These are phyloP conservation scores for Yamadazyma atmosphaerica DNA, from an alignment of 1,139 yeast species.

Conservation along the genomic window DNA sequence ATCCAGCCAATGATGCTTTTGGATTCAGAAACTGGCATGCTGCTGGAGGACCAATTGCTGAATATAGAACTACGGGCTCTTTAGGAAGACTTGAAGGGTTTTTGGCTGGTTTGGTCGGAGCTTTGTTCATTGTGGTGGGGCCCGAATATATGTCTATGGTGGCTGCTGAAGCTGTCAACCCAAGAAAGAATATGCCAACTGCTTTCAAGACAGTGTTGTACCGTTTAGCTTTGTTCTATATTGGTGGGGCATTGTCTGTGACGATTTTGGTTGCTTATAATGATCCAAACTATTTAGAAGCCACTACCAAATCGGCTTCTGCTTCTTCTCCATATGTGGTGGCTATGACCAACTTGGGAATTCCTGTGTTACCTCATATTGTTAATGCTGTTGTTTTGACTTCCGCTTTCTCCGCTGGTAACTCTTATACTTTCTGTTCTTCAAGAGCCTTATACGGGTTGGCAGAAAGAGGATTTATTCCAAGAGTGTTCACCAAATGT, in stretches of 20 bases:
- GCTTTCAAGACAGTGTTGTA: slow-evolving; percentile 79
- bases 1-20: slow-evolving; percentile 62
- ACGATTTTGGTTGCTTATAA: slow-evolving; percentile 42
- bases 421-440: slow-evolving; percentile 44
- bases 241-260: slow-evolving; percentile 49
- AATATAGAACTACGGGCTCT: slow-evolving; percentile 53
- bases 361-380: slow-evolving; percentile 40
- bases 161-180: slow-evolving; percentile 80
- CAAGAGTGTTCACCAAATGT: slow-evolving; percentile 33
- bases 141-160: slow-evolving; percentile 84
- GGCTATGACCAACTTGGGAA: slow-evolving; percentile 43
- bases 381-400: slow-evolving; percentile 46
- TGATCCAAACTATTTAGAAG: slow-evolving; percentile 32
- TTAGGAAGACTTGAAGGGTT: slow-evolving; percentile 74
- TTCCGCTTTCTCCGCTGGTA: slow-evolving; percentile 47
- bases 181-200: slow-evolving; percentile 71
- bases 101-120: slow-evolving; percentile 58
- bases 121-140: slow-evolving; percentile 75
- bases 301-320: slow-evolving; percentile 20
- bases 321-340: slow-evolving; percentile 49
- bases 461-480: slow-evolving; percentile 42
- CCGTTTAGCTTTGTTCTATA: slow-evolving; percentile 68
- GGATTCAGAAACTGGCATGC: slow-evolving; percentile 68
- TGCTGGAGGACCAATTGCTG: slow-evolving; percentile 52
- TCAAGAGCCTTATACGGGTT: slow-evolving; percentile 45